Evolutionary conservation across 805 yeast genomes (phyloP), one percentile per base, ranked within the genome.

Genomic region (Wickerhamiella parazyma): DNA sequence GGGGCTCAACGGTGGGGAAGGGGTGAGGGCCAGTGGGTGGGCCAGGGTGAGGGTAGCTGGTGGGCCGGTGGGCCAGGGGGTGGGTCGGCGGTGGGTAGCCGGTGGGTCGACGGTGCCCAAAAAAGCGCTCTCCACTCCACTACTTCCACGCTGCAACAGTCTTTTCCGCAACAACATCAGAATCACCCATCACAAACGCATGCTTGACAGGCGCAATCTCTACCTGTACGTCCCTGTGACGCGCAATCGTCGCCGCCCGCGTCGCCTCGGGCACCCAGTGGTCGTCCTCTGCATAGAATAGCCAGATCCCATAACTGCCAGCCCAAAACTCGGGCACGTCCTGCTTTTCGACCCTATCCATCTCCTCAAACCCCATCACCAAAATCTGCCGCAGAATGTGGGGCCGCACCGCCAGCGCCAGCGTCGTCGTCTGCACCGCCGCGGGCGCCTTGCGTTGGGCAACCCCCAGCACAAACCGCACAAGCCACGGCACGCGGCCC

Each of bases 261-360:
- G 83, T 71, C 21, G 54, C 59, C 38, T 70, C 65, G 44, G 66
- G 64, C 2, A 80, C 77, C 87, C 87, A 80, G 53, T 75, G 75
- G 55, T 80, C 89, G 22, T 62, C 54, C n/a, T 57, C 59, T 5
- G 80, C 78, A 50, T 75, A 76, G 45, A 71, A 70, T 3, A 66
- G 55, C 81, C 81, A 77, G n/a, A 72, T 59, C 10, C 48, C 44
- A 36, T 57, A 55, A 11, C 60, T 51, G 45, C 69, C 67, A 54
- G 68, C 69, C 60, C 80, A 78, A 46, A 73, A 64, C 7, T 57
- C 65, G 51, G 67, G 67, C 20, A 59, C 45, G 12, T 53, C 62
- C 14, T 33, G 41, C 8, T 54, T 45, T 40, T 51, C 52, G 22
- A 80, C 77, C 4, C 51, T 57, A 3, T 49, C 49, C 73, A 80